These are phyloP conservation scores for Fusarium sp. DNA, from an alignment of 2,329 filamentous ascomycete genomes.

Conservation along the genomic window DNA sequence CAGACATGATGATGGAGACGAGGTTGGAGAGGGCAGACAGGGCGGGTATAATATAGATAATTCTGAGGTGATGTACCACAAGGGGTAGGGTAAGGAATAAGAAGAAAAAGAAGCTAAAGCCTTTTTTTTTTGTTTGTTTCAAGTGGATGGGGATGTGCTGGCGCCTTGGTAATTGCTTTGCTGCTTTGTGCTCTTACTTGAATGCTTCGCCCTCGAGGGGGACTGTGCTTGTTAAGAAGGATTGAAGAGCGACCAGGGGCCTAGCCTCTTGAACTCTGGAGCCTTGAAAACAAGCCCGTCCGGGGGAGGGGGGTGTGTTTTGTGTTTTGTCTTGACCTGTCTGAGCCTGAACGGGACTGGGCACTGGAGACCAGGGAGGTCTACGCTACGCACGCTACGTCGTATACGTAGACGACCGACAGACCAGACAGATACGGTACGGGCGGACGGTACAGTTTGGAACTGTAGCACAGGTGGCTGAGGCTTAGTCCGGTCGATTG, in stretches of 20 bases:
- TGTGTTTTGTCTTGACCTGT: background rate
- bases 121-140: slow-evolving; percentile 28
- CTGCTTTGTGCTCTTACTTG: slow-evolving; percentile 6
- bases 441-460: background rate
- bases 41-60: slow-evolving; percentile 37
- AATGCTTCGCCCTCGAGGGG: slow-evolving; percentile 29
- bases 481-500: slow-evolving; percentile 41
- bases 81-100: background rate
- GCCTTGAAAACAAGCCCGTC: slow-evolving; percentile 29
- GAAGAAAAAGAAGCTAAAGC: slow-evolving; percentile 13
- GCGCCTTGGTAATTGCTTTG: slow-evolving; percentile 14
- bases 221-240: slow-evolving; percentile 27
- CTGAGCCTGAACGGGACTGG: slow-evolving; percentile 7
- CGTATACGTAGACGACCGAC: background rate
- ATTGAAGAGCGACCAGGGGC: slow-evolving; percentile 24
- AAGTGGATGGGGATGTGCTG: slow-evolving; percentile 34
- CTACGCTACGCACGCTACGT: background rate
- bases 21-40: slow-evolving; percentile 12
- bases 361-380: background rate
- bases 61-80: slow-evolving; percentile 4
- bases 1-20: slow-evolving; percentile 22
- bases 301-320: slow-evolving; percentile 18
- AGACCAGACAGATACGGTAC: background rate
- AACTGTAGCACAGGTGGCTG: slow-evolving; percentile 35
- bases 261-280: slow-evolving; percentile 31